Evolutionary conservation across 176 grass and related monocot genomes (phyloP).

Genomic region (Hyparrhenia diplandra): DNA sequence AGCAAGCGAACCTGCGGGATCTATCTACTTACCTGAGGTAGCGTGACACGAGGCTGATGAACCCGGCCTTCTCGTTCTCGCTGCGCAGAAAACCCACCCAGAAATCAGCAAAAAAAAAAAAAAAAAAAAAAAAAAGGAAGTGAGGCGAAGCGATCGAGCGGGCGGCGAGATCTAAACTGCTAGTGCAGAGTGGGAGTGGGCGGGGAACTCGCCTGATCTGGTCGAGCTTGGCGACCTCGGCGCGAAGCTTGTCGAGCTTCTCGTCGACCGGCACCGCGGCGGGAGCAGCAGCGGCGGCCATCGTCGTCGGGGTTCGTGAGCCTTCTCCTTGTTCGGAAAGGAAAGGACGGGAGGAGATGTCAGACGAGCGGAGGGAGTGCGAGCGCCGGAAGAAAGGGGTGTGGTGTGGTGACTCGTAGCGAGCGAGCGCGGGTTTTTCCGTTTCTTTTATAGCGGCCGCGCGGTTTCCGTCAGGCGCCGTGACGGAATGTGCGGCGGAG

Average conservation of each 20-base stretch:
- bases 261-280: conserved; percentile 27
- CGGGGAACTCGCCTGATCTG: conserved; percentile 60
- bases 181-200: neutral
- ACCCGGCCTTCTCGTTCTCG: conserved; percentile 90
- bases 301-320: conserved; percentile 35
- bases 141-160: neutral
- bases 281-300: conserved; percentile 28
- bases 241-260: conserved; percentile 57
- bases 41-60: conserved; percentile 82
- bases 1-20: neutral
- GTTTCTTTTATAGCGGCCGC: too few species aligned
- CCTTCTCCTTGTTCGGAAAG: conserved; percentile 39
- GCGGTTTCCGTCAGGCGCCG: conserved; percentile 15
- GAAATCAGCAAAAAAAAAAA: conserved; percentile 18
- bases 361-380: conserved; percentile 30
- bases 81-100: conserved; percentile 32
- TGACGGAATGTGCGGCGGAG: conserved; percentile 13
- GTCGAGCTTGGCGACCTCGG: conserved; percentile 55
- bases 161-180: conserved; percentile 10
- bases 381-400: neutral
- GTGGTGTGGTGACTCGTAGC: too few species aligned
- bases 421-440: too few species aligned
- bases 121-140: too few species aligned
- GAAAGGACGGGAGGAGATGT: conserved; percentile 40
- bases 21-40: conserved; percentile 80